Percentiles rank a stretch among this genome's conserved stretches.
Evolutionary conservation across 257 asterid species (phyloP).

Genomic region (Mentha longifolia): DNA sequence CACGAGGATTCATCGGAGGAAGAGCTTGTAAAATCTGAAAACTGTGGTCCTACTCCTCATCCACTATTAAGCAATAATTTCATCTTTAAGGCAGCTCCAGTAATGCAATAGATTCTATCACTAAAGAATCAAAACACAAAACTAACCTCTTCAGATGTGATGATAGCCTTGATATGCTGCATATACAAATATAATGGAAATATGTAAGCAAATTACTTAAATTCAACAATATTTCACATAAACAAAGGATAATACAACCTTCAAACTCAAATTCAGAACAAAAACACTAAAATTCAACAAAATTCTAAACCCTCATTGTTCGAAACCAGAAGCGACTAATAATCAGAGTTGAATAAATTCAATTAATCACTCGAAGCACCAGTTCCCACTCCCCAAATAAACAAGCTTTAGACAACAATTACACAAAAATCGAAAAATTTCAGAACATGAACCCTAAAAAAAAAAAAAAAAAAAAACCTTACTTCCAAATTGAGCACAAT

Average conservation of each 20-base stretch:
- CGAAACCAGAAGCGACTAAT: neutral
- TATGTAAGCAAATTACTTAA: slow-evolving; percentile 8
- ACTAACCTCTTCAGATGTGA: slow-evolving; percentile 86
- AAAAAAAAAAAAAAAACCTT: too few species aligned
- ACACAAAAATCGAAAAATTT: neutral
- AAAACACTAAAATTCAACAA: neutral
- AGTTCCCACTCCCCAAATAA: neutral
- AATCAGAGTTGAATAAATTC: neutral
- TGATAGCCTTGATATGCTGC: slow-evolving; percentile 98
- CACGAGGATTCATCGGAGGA: neutral
- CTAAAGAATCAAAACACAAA: neutral
- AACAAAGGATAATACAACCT: neutral
- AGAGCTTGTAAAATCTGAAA: slow-evolving; percentile 3
- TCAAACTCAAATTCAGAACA: slow-evolving; percentile 8
- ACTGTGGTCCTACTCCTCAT: slow-evolving; percentile 1
- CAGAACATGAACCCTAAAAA: neutral
- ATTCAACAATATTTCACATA: slow-evolving; percentile 16
- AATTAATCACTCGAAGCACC: slow-evolving; percentile 12
- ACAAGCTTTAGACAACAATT: neutral
- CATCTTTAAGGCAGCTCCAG: neutral
- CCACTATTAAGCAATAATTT: neutral
- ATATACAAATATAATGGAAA: slow-evolving; percentile 33
- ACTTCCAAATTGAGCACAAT: slow-evolving; percentile 94
- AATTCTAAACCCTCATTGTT: neutral
- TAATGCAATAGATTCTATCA: neutral